Evolutionary conservation across 768 basidiomycete genomes (phyloP).

Genomic region (Termitomyces titanicus): DNA sequence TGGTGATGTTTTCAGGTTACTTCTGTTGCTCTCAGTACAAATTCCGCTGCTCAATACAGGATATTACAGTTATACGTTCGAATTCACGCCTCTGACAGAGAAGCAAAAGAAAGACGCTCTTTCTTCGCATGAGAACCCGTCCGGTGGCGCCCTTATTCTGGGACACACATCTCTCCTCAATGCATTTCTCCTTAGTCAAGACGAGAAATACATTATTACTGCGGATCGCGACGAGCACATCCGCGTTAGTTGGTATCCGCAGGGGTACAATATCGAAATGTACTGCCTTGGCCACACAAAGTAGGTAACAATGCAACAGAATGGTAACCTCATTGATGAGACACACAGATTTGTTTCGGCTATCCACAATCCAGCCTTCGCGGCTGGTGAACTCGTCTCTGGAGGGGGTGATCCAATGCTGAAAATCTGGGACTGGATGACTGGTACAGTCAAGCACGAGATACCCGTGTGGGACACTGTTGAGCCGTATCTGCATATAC

Average conservation of each 20-base stretch:
- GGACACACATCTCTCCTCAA: conserved; percentile 91
- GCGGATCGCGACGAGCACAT: conserved; percentile 97
- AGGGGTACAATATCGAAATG: conserved; percentile 80
- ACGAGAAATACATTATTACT: conserved; percentile 77
- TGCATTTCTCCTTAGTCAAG: conserved; percentile 59
- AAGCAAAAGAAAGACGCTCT: conserved; percentile 36
- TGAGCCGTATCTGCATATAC: conserved; percentile 45
- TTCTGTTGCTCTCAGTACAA: not conserved
- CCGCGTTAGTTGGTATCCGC: conserved; percentile 84
- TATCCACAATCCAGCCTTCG: conserved; percentile 58
- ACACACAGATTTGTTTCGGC: conserved; percentile 69
- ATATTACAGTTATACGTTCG: conserved; percentile 56
- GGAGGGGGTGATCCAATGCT: conserved; percentile 84
- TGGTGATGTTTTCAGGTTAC: conserved; percentile 87
- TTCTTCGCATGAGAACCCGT: conserved; percentile 67
- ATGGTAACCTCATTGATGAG: not conserved
- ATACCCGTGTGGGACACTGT: conserved; percentile 48
- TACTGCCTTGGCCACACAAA: conserved; percentile 84
- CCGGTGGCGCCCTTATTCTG: conserved; percentile 65
- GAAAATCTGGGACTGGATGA: conserved; percentile 79
- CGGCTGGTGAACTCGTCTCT: conserved; percentile 57
- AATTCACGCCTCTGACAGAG: conserved; percentile 27
- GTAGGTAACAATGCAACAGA: conserved; percentile 36
- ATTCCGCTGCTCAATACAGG: not conserved
- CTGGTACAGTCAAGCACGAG: conserved; percentile 49